Conservation (phyloP, 2,329 filamentous ascomycete genomes). For the Laburnicola sp. region DNA sequence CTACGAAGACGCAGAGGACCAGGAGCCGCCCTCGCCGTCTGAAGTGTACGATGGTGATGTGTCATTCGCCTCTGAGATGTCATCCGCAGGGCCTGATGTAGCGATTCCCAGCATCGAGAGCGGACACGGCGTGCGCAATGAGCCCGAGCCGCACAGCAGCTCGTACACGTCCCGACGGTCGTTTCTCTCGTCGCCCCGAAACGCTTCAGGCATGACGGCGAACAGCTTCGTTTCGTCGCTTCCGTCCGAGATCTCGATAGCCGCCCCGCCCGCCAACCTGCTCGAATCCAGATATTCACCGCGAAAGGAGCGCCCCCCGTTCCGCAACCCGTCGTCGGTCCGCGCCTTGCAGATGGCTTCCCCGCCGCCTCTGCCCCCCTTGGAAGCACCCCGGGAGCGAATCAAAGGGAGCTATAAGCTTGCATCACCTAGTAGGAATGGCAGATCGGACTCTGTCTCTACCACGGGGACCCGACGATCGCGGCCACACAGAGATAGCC, state of each 20-base stretch:
- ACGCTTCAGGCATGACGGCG: constrained; percentile 33
- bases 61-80: constrained; percentile 39
- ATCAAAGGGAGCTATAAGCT: constrained; percentile 38
- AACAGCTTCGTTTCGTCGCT: constrained; percentile 44
- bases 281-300: constrained; percentile 56
- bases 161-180: constrained; percentile 39
- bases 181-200: constrained; percentile 20
- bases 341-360: constrained; percentile 73
- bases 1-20: constrained; percentile 39
- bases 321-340: constrained; percentile 70
- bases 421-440: constrained; percentile 36
- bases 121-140: constrained; percentile 25
- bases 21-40: constrained; percentile 33
- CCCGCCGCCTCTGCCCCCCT: constrained; percentile 43
- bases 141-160: constrained; percentile 35
- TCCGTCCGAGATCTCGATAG: constrained; percentile 41
- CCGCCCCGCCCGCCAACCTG: constrained; percentile 32
- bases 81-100: constrained; percentile 33
- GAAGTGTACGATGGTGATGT: constrained; percentile 38
- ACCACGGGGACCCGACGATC: constrained; percentile 34
- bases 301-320: constrained; percentile 63
- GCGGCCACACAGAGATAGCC: constrained; percentile 31
- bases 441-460: constrained; percentile 32
- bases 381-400: constrained; percentile 36
- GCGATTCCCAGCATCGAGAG: constrained; percentile 37